Base-by-base conservation (phyloP, 345 rosid species). In the Brassica incana region DNA sequence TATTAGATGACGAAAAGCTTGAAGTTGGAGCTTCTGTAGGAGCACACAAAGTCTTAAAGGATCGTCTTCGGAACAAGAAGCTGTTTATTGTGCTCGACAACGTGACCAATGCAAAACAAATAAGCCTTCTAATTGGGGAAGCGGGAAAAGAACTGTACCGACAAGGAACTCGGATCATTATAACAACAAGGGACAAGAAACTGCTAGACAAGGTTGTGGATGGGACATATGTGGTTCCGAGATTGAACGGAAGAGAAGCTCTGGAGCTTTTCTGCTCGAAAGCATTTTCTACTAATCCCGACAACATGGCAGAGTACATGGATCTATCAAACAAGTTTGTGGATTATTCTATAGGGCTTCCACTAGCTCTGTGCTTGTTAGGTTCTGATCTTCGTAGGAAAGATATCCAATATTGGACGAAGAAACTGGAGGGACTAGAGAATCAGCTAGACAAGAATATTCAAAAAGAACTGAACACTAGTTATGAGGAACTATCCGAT, bases 341-440 rank as follows among this genome's bases (percentile, higher is more conserved):
- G 12, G 35, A 58, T 63, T 77, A 82, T 63, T 79, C 82, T 33
- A 8, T 75, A 16, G 87, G 90, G 0, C 54, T 80, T 40, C 90
- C 84, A 11, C 16, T 88, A 6, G 85, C 88, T 27, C 65, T 87
- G 56, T 81, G 75, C 56, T 58, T 81, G 54, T 16, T 86, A 35
- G 84, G 87, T 6, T 79, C 82, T 7, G 77, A 36, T 36, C 61
- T 86, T 0, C 62, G 56, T 54, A 23, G 38, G 38, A 35, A 35
- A 35, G 38, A 35, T 35, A 5, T 5, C 38, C 6, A 5, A 35
- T 6, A 35, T 35, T 35, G 38, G 38, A 35, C 6, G 6, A 35
- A 35, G 6, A 65, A 71, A 6, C 0, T 76, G 18, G 78, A 77
- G 3, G 80, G 72, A 32, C 8, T 79, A 79, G 78, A 67, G 1